phyloP scores from a whole-genome alignment of 768 basidiomycete species.

The Leccinum uliginosum region DNA sequence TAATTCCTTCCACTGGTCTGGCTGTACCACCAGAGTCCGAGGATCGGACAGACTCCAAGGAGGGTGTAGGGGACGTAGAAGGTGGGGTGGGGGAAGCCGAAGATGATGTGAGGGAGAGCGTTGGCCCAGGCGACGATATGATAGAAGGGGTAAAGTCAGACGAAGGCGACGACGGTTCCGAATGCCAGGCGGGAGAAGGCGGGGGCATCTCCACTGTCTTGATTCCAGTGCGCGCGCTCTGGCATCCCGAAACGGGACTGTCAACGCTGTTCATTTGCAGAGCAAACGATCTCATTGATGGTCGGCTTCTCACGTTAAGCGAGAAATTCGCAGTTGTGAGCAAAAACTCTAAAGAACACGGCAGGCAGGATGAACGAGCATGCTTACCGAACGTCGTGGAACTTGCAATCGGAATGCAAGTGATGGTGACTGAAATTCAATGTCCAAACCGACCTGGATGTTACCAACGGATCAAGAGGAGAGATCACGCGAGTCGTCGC shows the following conservation, averaged over 20 bases:
- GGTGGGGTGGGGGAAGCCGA: conserved; percentile 32
- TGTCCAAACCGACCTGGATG: background rate
- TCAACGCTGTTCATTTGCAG: too few species aligned
- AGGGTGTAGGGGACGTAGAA: conserved; percentile 35
- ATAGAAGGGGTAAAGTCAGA: conserved; percentile 31
- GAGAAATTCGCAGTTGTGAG: too few species aligned
- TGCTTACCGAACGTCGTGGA: too few species aligned
- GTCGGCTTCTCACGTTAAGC: too few species aligned
- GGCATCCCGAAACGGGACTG: too few species aligned
- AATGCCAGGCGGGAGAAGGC: conserved; percentile 36
- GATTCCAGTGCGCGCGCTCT: too few species aligned
- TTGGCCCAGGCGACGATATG: conserved; percentile 34
- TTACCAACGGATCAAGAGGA: background rate
- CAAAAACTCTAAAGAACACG: too few species aligned
- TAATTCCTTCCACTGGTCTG: conserved; percentile 30
- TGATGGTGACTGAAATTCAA: background rate
- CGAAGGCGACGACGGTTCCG: conserved; percentile 28
- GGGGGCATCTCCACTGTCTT: conserved; percentile 16
- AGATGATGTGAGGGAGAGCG: conserved; percentile 37
- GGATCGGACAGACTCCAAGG: conserved; percentile 11
- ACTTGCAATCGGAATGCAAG: too few species aligned
- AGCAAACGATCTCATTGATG: too few species aligned
- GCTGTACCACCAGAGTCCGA: conserved; percentile 35
- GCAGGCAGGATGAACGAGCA: too few species aligned
- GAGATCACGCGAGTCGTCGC: too few species aligned